phyloP scores from a whole-genome alignment of 179 eudicot genomes.

The Patellifolia procumbens region DNA sequence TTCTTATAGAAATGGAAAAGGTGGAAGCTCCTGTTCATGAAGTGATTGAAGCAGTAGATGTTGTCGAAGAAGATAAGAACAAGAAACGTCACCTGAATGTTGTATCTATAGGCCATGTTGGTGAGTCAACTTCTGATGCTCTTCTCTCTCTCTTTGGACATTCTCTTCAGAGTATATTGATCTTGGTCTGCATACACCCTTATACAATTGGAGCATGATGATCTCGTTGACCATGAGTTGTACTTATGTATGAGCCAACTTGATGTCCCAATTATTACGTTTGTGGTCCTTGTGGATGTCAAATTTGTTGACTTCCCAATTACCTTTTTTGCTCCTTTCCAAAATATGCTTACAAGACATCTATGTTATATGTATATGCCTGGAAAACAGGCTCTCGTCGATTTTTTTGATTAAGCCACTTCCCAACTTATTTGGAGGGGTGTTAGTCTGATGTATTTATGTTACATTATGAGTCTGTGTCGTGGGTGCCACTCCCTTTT shows the following conservation, averaged over 20 bases:
- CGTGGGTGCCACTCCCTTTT: background rate
- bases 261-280: background rate
- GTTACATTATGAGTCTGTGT: too few species aligned
- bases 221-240: too few species aligned
- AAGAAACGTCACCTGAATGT: slow-evolving; percentile 89
- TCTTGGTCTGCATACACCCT: background rate
- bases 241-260: background rate
- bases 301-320: background rate
- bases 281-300: background rate
- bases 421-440: too few species aligned
- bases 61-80: slow-evolving; percentile 29
- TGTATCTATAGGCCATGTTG: slow-evolving; percentile 98
- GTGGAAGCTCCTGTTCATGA: slow-evolving; percentile 44
- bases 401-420: too few species aligned
- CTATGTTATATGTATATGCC: too few species aligned
- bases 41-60: slow-evolving; percentile 39
- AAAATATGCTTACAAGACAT: too few species aligned
- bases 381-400: too few species aligned
- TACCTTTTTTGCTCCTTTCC: too few species aligned
- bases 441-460: too few species aligned
- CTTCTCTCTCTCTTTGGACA: background rate
- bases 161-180: background rate
- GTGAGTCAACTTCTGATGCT: slow-evolving; percentile 44
- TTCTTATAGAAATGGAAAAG: slow-evolving; percentile 39
- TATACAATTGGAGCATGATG: background rate